Conservation (phyloP, 2,329 filamentous ascomycete genomes). For the Coniella lustricola region DNA sequence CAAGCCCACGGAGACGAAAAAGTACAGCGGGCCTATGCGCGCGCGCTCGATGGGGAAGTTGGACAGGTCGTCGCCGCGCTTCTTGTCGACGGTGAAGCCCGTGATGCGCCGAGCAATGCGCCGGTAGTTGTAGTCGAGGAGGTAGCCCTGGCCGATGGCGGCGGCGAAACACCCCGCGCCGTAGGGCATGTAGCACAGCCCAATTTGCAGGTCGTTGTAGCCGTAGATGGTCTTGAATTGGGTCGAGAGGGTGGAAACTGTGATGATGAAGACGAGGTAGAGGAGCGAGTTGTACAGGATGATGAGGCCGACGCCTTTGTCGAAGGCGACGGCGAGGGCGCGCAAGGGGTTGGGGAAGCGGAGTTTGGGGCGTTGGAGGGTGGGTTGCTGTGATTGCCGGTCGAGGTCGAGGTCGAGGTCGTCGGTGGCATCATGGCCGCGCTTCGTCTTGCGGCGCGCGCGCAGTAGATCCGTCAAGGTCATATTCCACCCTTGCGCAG, state of each 20-base stretch:
- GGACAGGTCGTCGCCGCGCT: constrained; percentile 44
- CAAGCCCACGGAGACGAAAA: constrained; percentile 47
- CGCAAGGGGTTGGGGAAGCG: constrained; percentile 51
- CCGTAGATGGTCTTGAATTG: constrained; percentile 45
- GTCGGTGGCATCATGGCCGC: background rate
- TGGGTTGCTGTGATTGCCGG: background rate
- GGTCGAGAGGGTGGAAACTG: constrained; percentile 45
- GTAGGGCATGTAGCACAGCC: constrained; percentile 49
- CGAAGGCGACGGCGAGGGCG: constrained; percentile 44
- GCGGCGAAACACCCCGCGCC: constrained; percentile 43
- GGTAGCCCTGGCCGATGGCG: constrained; percentile 47
- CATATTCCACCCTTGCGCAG: constrained; percentile 51
- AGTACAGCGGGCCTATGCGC: constrained; percentile 47
- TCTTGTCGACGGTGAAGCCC: constrained; percentile 53
- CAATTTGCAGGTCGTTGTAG: constrained; percentile 43
- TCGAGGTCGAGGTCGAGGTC: background rate
- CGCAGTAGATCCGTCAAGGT: constrained; percentile 44
- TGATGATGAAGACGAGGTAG: constrained; percentile 49
- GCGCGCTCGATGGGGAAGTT: constrained; percentile 50
- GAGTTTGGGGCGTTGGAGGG: constrained; percentile 28
- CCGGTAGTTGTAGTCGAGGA: constrained; percentile 63
- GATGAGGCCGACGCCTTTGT: constrained; percentile 51
- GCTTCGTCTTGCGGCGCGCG: constrained; percentile 16
- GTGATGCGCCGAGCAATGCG: constrained; percentile 52
- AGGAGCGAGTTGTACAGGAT: constrained; percentile 46